A percentile compares a stretch with the other conserved stretches of the same genome.
These are phyloP conservation scores for Penicillium lividum DNA, from an alignment of 495 filamentous ascomycete species.

Conservation along the genomic window DNA sequence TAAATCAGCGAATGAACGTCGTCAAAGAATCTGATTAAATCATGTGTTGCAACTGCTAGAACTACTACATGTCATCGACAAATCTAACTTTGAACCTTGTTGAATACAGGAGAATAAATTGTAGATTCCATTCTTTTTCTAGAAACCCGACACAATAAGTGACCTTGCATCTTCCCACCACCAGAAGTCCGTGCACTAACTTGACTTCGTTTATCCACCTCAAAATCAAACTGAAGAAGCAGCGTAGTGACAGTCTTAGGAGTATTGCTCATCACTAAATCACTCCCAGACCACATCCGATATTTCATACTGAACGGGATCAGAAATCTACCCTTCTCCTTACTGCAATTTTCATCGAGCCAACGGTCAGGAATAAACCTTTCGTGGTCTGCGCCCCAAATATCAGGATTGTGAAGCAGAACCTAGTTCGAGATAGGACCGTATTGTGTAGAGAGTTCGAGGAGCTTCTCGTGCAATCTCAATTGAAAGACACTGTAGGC, in stretches of 20 bases:
- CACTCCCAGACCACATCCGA: neutral
- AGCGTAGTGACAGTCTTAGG: neutral
- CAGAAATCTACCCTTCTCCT: neutral
- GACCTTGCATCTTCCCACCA: neutral
- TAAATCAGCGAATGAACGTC: neutral
- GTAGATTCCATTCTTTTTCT: too few relatives aligned
- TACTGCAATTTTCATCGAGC: neutral
- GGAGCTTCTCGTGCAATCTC: neutral
- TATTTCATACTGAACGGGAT: neutral
- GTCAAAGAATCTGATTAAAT: neutral
- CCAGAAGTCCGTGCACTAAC: neutral
- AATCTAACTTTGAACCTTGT: too few relatives aligned
- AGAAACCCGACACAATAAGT: neutral
- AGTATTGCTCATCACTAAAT: neutral
- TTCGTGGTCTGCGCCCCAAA: neutral
- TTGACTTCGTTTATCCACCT: neutral
- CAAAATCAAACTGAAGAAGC: neutral
- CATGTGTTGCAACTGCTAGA: neutral
- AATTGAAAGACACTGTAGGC: neutral
- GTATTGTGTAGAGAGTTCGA: neutral
- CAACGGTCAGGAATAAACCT: neutral
- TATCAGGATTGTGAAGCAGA: neutral
- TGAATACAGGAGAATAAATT: too few relatives aligned
- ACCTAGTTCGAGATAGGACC: neutral
- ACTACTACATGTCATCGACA: too few relatives aligned